phyloP scores from a whole-genome alignment of 306 rosid genomes.

The Rubus parviflorus region DNA sequence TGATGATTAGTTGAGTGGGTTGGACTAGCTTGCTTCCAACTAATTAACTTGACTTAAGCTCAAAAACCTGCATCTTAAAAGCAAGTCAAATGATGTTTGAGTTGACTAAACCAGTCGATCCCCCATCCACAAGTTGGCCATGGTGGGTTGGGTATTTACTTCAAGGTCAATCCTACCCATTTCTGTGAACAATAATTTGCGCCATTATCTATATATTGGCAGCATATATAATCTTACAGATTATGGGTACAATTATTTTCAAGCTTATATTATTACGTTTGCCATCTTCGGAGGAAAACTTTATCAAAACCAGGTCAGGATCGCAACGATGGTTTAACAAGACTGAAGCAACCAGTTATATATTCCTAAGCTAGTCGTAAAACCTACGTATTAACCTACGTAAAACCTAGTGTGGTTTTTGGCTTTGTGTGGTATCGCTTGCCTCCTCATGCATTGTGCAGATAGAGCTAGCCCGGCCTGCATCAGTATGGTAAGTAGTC shows the following conservation, averaged over 20 bases:
- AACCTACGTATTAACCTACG: not conserved
- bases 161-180: constrained; percentile 12
- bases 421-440: not conserved
- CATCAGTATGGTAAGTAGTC: not conserved
- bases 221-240: not conserved
- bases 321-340: not conserved
- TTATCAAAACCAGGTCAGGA: not conserved
- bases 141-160: constrained; percentile 7
- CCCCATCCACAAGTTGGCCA: constrained; percentile 14
- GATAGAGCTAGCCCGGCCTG: not conserved
- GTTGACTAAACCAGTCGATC: not conserved
- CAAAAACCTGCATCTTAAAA: not conserved
- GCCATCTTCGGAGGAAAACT: not conserved
- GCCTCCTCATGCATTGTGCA: not conserved
- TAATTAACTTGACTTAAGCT: constrained; percentile 1
- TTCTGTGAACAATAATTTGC: not conserved
- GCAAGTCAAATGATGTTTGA: not conserved
- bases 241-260: not conserved
- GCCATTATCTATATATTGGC: not conserved
- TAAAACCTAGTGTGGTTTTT: not conserved
- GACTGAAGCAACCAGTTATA: not conserved
- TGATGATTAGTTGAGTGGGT: constrained; percentile 5
- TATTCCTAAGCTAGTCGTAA: not conserved
- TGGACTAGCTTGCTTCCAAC: not conserved
- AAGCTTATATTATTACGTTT: constrained; percentile 5